Evolutionary conservation across 2,329 filamentous ascomycete species (phyloP).

Genomic region (Aspergillus spinulosporus): DNA sequence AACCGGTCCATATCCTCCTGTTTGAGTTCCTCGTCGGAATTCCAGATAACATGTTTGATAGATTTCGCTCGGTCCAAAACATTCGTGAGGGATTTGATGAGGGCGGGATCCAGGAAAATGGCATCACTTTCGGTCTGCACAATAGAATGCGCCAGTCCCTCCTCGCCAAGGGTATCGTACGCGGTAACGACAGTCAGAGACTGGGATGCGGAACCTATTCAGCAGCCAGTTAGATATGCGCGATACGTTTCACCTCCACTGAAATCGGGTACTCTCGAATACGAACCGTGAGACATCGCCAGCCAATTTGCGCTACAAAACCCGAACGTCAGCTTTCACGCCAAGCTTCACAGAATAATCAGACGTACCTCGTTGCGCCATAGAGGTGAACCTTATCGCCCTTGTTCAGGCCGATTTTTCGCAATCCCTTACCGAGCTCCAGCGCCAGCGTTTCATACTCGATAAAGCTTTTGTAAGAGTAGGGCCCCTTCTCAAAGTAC

Average conservation of each 20-base stretch:
- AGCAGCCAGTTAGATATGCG: neutral
- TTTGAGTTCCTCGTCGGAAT: constrained; percentile 55
- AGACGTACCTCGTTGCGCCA: constrained; percentile 71
- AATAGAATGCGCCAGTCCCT: constrained; percentile 82
- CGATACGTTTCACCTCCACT: neutral
- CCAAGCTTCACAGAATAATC: neutral
- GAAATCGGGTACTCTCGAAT: neutral
- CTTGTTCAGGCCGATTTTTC: constrained; percentile 69
- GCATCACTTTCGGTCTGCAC: constrained; percentile 75
- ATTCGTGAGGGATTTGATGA: constrained; percentile 62
- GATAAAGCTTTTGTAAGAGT: constrained; percentile 73
- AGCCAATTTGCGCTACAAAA: constrained; percentile 73
- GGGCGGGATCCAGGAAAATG: constrained; percentile 84
- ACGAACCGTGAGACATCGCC: constrained; percentile 69
- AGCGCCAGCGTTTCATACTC: constrained; percentile 73
- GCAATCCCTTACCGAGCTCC: constrained; percentile 70
- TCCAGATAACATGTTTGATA: constrained; percentile 60
- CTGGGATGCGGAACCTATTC: constrained; percentile 68
- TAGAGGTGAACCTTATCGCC: constrained; percentile 76
- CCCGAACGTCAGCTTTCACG: constrained; percentile 17
- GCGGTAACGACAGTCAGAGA: constrained; percentile 90
- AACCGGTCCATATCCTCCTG: constrained; percentile 56
- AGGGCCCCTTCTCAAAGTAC: constrained; percentile 80
- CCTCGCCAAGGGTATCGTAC: constrained; percentile 86
- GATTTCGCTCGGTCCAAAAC: constrained; percentile 58